Evolutionary conservation across 1,139 yeast species (phyloP).

Genomic region (Candida tetrigidarum): DNA sequence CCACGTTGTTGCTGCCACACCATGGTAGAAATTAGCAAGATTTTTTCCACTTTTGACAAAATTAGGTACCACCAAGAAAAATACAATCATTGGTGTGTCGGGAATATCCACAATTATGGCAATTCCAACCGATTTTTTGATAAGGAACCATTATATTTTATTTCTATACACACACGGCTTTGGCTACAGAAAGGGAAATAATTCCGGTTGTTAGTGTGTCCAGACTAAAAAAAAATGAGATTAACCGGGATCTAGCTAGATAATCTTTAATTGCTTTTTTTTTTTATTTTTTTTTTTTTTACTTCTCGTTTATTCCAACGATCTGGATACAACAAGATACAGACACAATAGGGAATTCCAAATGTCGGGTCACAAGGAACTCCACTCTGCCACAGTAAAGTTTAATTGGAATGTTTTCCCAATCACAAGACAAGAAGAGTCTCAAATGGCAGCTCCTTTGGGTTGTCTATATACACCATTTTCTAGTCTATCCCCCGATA

Average conservation of each 20-base stretch:
- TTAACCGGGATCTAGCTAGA: no score
- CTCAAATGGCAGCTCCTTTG: constrained; percentile 37
- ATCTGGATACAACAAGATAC: not conserved
- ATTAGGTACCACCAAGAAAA: no score
- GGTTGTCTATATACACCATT: constrained; percentile 44
- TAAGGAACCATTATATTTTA: no score
- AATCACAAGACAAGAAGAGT: constrained; percentile 40
- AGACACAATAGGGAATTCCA: no score
- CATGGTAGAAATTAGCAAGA: not conserved
- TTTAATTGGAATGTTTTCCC: constrained; percentile 65
- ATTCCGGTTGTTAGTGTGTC: no score
- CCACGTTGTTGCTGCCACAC: constrained; percentile 1
- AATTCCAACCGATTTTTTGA: not conserved
- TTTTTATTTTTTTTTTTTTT: not conserved
- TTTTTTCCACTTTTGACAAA: not conserved
- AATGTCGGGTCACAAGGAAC: not conserved
- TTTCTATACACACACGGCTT: no score
- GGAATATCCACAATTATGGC: not conserved
- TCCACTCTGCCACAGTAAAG: not conserved
- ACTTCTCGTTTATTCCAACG: no score
- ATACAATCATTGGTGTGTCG: no score
- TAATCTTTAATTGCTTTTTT: no score
- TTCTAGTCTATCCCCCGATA: constrained; percentile 10
- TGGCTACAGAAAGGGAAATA: no score
- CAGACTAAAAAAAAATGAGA: no score